phyloP scores from a whole-genome alignment of 176 grass and related monocot genomes.

The Eragrostis nindensis region DNA sequence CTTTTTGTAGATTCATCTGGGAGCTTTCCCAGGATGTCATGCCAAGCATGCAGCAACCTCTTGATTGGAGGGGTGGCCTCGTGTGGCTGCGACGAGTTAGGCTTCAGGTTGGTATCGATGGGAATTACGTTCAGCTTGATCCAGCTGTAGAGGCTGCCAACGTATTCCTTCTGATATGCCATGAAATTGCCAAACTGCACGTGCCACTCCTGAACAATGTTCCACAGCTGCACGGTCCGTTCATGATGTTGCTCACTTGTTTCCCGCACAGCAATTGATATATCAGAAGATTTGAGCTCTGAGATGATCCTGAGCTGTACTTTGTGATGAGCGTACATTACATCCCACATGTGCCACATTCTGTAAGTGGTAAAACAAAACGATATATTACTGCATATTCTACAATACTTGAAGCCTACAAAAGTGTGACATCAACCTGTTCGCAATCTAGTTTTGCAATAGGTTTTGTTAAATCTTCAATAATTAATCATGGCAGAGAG shows the following conservation, averaged over 20 bases:
- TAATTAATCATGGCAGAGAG: neutral
- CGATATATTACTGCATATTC: neutral
- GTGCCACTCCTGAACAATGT: slow-evolving; percentile 64
- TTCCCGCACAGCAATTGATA: slow-evolving; percentile 43
- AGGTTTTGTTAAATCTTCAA: neutral
- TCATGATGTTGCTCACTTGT: slow-evolving; percentile 70
- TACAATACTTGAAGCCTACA: neutral
- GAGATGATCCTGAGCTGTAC: slow-evolving; percentile 54
- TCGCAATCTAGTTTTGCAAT: neutral
- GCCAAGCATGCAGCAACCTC: slow-evolving; percentile 65
- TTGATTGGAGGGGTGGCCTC: slow-evolving; percentile 69
- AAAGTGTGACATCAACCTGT: neutral
- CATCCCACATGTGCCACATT: slow-evolving; percentile 73
- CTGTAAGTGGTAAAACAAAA: slow-evolving; percentile 49
- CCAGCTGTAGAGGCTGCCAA: slow-evolving; percentile 66
- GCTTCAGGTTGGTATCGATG: slow-evolving; percentile 64
- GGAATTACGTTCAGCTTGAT: slow-evolving; percentile 71
- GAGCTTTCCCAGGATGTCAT: slow-evolving; percentile 63
- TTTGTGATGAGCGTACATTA: slow-evolving; percentile 59
- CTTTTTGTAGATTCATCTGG: slow-evolving; percentile 41
- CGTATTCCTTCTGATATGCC: slow-evolving; percentile 59
- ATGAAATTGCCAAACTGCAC: slow-evolving; percentile 62
- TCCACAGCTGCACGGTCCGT: slow-evolving; percentile 55
- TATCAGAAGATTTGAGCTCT: slow-evolving; percentile 58
- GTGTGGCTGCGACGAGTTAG: slow-evolving; percentile 45